Evolutionary conservation across 495 filamentous ascomycete genomes (phyloP).

Genomic region (Aspergillus kassunensis): DNA sequence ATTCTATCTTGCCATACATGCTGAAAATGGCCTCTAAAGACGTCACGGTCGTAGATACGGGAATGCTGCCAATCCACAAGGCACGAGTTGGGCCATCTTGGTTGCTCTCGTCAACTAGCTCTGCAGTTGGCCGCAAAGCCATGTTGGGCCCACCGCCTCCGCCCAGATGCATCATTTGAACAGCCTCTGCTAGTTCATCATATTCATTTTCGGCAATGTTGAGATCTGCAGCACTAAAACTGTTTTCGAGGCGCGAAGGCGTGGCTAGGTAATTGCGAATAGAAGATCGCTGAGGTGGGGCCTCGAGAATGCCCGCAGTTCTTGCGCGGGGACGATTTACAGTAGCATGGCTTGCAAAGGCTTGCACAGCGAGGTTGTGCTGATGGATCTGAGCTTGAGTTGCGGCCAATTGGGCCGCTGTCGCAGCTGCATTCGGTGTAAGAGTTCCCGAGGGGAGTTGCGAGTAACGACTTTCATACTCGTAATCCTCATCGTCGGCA

Average conservation of each 20-base stretch:
- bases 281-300: constrained; percentile 67
- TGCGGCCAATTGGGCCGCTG: constrained; percentile 68
- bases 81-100: constrained; percentile 89
- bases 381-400: constrained; percentile 89
- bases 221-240: constrained; percentile 77
- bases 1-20: constrained; percentile 83
- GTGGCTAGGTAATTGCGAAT: constrained; percentile 72
- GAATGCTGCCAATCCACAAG: constrained; percentile 95
- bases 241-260: constrained; percentile 77
- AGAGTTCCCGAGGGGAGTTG: constrained; percentile 64
- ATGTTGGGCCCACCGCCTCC: constrained; percentile 56
- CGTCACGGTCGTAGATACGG: constrained; percentile 92
- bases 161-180: constrained; percentile 73
- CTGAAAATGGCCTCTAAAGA: constrained; percentile 92
- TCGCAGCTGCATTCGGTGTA: constrained; percentile 63
- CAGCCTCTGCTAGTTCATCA: constrained; percentile 66
- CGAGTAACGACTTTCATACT: constrained; percentile 56
- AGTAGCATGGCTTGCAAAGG: constrained; percentile 78
- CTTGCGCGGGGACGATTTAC: constrained; percentile 81
- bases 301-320: constrained; percentile 85
- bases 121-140: constrained; percentile 37
- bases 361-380: constrained; percentile 91
- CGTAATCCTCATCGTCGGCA: constrained; percentile 86
- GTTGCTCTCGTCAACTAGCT: constrained; percentile 62
- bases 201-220: constrained; percentile 70